Base-by-base conservation (phyloP, 2,329 filamentous ascomycete species). In the Lecanicillium sp. region DNA sequence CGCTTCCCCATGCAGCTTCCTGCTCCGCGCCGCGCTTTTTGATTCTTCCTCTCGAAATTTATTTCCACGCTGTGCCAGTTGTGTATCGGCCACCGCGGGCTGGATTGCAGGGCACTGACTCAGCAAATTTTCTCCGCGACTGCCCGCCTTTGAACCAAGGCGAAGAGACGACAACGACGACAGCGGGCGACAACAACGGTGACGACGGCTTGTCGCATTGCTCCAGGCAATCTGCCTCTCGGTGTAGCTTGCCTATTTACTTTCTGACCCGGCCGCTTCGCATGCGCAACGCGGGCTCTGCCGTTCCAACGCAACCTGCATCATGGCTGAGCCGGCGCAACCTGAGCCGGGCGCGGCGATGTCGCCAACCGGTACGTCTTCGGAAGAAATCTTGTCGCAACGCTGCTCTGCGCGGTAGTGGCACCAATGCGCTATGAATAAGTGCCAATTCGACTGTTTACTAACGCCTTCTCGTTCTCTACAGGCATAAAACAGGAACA, bases 61-160 rank as follows among this genome's bases (percentile, higher is more conserved):
- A 44, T 49, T 52, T 54, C 34, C 36, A 39, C 34, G 39, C 44
- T 50, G 52, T 60, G 56, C 47, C 44, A 42, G 36, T 62, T 64
- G 61, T 64, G 61, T 64, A 64, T 64, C 61, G 50, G 47, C 42
- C 41, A 46, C 49, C 50, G 48, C 54, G 59, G 59, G 59, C 59
- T 60, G 50, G 56, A 58, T 59, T 59, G 60, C 59, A 63, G 58
- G 59, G 60, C 60, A 62, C 59, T 62, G 52, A 61, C 50, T 62
- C 59, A 61, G 61, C 63, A 64, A 62, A 62, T 57, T 64, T 63
- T 64, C 57, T 60, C 55, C 57, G 48, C 44, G 48, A 49, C 49
- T 51, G 53, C 56, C 51, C 47, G 50, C 56, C 51, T 40, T 43
- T 29, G 18, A 40, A 31, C 22, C 42, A 17, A 13, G 14, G 30